Evolutionary conservation across 2,329 filamentous ascomycete species (phyloP), one percentile per base, ranked within the genome.

Genomic region (Penicillium concentricum): DNA sequence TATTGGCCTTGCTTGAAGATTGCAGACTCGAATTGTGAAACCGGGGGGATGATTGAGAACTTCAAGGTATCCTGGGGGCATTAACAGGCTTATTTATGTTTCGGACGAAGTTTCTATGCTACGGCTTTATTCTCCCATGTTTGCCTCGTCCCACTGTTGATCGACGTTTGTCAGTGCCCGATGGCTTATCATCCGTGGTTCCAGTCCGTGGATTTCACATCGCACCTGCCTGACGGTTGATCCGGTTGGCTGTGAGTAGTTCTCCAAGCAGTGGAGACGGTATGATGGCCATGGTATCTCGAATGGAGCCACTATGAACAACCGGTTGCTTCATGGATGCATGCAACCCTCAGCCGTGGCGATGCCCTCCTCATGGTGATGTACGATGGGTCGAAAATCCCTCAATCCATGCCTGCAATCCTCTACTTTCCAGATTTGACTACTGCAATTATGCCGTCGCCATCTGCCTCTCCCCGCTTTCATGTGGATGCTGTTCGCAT

Each of bases 71-170:
- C 58, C 51, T 61, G 59, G 59, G 63, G 73, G 72, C 68, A 52
- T 55, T 58, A 51, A 58, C 62, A 60, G 61, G 50, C 65, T 65
- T 76, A 76, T 76, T 76, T 76, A 76, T 76, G 73, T 72, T 72
- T 71, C 54, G 66, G 59, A 61, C 57, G 57, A 67, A 57, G 60
- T 62, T 67, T 61, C 60, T 51, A 70, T 69, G 59, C 60, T 57
- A 67, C 60, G 46, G 50, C 56, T 52, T 52, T 58, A 63, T 50
- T 63, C 50, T 65, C 59, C 59, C 45, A 58, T 63, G 48, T 60
- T 63, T 59, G 56, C 61, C 57, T 61, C 63, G 62, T 64, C 61
- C 59, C 58, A 60, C 59, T 64, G 66, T 63, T 67, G 70, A 73
- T 73, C 68, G 66, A 69, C 64, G 56, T 59, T 64, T 61, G 62